Evolutionary conservation across 176 grass and related monocot genomes (phyloP).

Genomic region (Olyra latifolia): DNA sequence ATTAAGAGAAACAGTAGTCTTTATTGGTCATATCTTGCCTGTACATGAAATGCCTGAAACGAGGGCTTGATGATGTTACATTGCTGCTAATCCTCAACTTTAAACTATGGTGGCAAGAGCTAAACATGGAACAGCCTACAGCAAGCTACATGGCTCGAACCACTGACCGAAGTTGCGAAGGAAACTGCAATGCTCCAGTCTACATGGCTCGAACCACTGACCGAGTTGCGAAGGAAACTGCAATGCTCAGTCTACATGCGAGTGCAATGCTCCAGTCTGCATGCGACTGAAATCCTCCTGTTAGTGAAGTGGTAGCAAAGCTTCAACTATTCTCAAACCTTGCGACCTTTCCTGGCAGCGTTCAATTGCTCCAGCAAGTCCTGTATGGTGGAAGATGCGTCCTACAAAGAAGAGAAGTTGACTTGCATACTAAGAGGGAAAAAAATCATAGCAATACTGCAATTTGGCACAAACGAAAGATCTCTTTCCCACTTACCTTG

Average conservation of each 20-base stretch:
- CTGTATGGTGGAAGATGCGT: slow-evolving; percentile 64
- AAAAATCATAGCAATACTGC: not conserved
- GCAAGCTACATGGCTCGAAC: not conserved
- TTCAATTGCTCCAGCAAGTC: slow-evolving; percentile 66
- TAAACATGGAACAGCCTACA: not conserved
- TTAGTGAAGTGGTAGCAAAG: not conserved
- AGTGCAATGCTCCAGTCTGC: not conserved
- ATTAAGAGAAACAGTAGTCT: not conserved
- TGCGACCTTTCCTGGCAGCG: slow-evolving; percentile 42
- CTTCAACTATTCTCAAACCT: slow-evolving; percentile 39
- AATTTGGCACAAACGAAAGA: not conserved
- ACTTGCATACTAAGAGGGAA: not conserved
- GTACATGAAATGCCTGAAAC: not conserved
- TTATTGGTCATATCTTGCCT: slow-evolving; percentile 25
- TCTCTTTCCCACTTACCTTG: slow-evolving; percentile 53
- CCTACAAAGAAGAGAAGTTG: slow-evolving; percentile 43
- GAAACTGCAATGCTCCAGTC: slow-evolving; percentile 6
- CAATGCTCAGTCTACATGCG: not conserved
- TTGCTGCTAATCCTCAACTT: not conserved
- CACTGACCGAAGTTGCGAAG: not conserved
- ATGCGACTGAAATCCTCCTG: not conserved
- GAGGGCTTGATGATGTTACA: not conserved
- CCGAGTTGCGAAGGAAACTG: not conserved
- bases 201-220: not conserved
- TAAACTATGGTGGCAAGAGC: not conserved